Base-by-base conservation (phyloP, 306 rosid species). In the Corylus heterophylla region DNA sequence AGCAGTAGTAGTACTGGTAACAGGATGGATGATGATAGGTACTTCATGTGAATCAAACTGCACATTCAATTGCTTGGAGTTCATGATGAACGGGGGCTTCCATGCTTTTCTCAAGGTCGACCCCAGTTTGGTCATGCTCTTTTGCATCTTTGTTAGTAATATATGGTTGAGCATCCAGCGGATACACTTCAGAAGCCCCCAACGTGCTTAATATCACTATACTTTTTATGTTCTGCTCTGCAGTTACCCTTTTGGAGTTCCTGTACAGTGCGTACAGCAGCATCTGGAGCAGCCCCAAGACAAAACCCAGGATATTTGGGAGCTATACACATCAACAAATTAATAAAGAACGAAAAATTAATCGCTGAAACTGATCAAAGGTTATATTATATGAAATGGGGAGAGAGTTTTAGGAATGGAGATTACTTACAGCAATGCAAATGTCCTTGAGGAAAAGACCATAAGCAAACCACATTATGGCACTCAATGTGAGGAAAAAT, bases 401-500 rank as follows among this genome's bases (percentile, higher is more conserved):
- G 3, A 18, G 49, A 39, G 71, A 67, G 9, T 17, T 64, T 67
- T 39, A n/a, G 8, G 9, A 18, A 9, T 39, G 50, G 50, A 39
- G 42, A n/a, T 61, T 80, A 83, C 92, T 89, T 79, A 94, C 94
- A 35, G 95, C 97, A 62, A 94, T 72, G 85, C 95, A 91, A 44
- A 91, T 89, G 83, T 92, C 97, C 83, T 86, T 85, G 42, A 89
- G 89, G 59, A 88, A 78, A 50, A 90, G 80, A 29, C 98, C 99
- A 52, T 93, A 93, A 10, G 88, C 88, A 56, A 96, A 93, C 99
- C 98, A 96, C 88, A 86, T 85, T 4, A 86, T 22, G 17, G 98
- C 97, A 73, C 99, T 96, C 81, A 96, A 55, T 42, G 99, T 91
- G 14, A 91, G 94, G 67, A 89, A 91, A 54, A 96, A 89, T 7